Conservation (phyloP, 2,329 filamentous ascomycete species). For the Calonectria honghensis region DNA sequence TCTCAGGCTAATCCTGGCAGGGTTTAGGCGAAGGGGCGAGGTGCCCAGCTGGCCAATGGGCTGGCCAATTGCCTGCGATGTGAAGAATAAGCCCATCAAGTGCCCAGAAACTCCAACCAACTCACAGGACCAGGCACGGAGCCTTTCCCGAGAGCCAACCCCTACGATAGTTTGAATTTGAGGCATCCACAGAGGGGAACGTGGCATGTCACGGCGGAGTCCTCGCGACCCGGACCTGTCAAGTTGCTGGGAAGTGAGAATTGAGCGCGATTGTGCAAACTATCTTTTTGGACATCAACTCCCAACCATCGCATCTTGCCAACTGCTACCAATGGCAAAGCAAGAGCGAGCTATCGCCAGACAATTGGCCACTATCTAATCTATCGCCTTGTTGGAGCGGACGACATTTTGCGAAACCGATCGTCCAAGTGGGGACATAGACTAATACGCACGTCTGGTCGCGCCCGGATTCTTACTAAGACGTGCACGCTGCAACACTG, state of each 20-base stretch:
- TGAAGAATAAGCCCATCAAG: not conserved
- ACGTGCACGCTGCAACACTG: not conserved
- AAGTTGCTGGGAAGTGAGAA: not conserved
- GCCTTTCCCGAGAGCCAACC: not conserved
- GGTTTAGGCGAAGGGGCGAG: slow-evolving; percentile 13
- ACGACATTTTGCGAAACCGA: not conserved
- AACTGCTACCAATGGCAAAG: too few relatives aligned
- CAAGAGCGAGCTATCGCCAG: not conserved
- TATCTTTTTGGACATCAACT: not conserved
- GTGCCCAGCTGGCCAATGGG: not conserved
- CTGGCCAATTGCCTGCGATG: slow-evolving; percentile 1
- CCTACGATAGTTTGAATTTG: not conserved
- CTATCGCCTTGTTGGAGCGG: not conserved
- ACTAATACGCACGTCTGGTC: slow-evolving; percentile 15
- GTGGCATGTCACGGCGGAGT: not conserved
- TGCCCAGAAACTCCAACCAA: not conserved
- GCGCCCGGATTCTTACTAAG: slow-evolving; percentile 24
- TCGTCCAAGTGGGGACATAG: slow-evolving; percentile 3
- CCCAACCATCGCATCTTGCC: not conserved
- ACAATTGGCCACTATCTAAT: not conserved
- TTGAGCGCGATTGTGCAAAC: not conserved
- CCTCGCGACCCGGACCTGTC: slow-evolving; percentile 1
- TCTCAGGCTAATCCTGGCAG: not conserved
- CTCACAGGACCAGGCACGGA: not conserved
- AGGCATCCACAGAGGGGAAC: slow-evolving; percentile 12